Evolutionary conservation across 1,284 basidiomycete species (phyloP), one percentile per base, ranked within the genome.

Genomic region (Microbotryum saponariae): DNA sequence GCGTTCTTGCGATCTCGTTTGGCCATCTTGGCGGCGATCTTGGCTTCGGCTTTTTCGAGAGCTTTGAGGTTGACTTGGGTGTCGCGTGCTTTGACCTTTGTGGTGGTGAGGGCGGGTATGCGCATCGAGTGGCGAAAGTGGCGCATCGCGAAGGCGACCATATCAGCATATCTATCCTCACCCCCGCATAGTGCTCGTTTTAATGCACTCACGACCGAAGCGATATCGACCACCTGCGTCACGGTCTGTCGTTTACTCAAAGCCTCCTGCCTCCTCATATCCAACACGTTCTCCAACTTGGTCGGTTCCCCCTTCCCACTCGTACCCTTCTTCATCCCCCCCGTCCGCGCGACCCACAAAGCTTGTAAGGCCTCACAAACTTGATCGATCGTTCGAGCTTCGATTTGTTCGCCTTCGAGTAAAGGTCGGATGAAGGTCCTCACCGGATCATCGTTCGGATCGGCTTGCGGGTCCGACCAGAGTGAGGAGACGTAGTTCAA

Each of bases 21-120:
- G 77, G 97, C 92, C 68, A 97, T 91, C 78, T 99, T 99, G 48
- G 92, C 92, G 83, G 87, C 87, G 64, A 98, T 85, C 77, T 99
- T 99, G 4, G 92, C 91, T 77, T 99, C 96, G 70, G 96, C 92
- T 76, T 97, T 97, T 76, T 97, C 96, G 20, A 99, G 84, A 74
- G 97, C 97, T 78, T 91, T 93, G 67, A 99, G 84, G 79, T 99
- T 96, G 60, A 99, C 96, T 53, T 90, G 87, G 52, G 92, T 93
- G 37, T 89, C 90, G 76, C 89, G 89, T 69, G 64, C 71, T 61
- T 74, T 73, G 54, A 72, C 71, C 65, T 27, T 5, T 27, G 27
- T 2, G 0, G 27, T 27, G 27, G 27, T 23, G n/a, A n/a, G 25
- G 3, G 25, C 0, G 27, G 27, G 27, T 4, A 27, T 27, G 27